A percentile compares a stretch with the other conserved stretches of the same genome.
These are phyloP conservation scores for Phytophthora citricola DNA, from an alignment of 352 stramenopile species.

Conservation along the genomic window DNA sequence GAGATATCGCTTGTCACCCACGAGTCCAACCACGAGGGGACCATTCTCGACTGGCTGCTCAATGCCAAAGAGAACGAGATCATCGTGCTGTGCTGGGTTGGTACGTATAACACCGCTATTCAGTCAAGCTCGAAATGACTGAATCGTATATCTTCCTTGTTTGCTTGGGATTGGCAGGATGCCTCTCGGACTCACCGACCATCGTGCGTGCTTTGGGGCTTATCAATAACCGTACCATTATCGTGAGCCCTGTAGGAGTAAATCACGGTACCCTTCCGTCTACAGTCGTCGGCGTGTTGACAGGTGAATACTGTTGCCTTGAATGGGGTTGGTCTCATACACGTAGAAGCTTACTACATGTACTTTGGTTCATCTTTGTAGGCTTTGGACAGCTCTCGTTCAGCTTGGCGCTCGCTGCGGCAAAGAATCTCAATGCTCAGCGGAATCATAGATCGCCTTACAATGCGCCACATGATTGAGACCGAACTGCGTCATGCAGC, in stretches of 20 bases:
- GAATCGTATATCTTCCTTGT: too few relatives aligned
- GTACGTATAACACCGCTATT: constrained; percentile 17
- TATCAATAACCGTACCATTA: constrained; percentile 36
- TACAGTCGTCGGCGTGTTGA: constrained; percentile 45
- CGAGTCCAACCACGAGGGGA: constrained; percentile 34
- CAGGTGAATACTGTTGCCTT: constrained; percentile 26
- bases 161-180: constrained; percentile 14
- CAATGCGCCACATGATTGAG: background rate
- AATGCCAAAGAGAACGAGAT: constrained; percentile 28
- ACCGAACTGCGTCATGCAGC: background rate
- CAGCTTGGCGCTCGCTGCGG: constrained; percentile 16
- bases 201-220: constrained; percentile 41
- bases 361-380: constrained; percentile 3
- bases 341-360: background rate
- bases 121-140: too few relatives aligned
- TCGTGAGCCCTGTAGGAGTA: constrained; percentile 42
- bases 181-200: constrained; percentile 40
- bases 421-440: constrained; percentile 21
- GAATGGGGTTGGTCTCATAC: background rate
- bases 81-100: constrained; percentile 54
- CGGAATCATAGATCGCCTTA: constrained; percentile 3
- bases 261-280: constrained; percentile 41
- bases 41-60: constrained; percentile 34
- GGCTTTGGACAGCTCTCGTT: constrained; percentile 28
- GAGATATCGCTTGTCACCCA: constrained; percentile 23